Evolutionary conservation across 192 early-diverging fungal genomes (phyloP).

Genomic region (Neocallimastix lanati): DNA sequence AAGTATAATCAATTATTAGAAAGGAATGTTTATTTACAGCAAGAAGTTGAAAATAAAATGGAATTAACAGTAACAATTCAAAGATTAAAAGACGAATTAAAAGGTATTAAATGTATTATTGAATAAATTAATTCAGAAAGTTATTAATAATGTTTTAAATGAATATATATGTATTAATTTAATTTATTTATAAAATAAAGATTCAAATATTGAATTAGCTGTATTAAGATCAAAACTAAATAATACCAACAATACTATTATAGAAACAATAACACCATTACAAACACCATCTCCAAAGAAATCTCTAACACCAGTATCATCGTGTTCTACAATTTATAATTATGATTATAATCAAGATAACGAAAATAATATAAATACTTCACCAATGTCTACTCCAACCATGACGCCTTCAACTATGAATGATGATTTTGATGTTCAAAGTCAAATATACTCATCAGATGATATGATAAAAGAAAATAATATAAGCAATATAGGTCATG

Average conservation of each 20-base stretch:
- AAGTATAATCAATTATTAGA: neutral
- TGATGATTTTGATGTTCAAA: neutral
- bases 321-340: neutral
- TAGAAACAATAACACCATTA: neutral
- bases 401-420: too few species aligned
- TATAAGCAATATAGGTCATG: neutral
- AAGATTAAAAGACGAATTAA: neutral
- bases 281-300: neutral
- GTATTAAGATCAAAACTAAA: neutral
- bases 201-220: neutral
- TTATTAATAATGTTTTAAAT: too few species aligned
- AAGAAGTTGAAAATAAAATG: neutral
- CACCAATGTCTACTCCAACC: neutral
- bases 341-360: neutral
- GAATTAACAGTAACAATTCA: neutral
- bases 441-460: neutral
- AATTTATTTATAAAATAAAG: too few species aligned
- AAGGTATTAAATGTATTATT: too few species aligned
- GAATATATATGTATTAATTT: too few species aligned
- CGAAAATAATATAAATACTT: neutral
- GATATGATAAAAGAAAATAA: neutral
- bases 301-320: neutral
- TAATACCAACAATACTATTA: neutral
- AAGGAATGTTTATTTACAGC: neutral
- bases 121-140: too few species aligned